Conservation (phyloP, 179 eudicot genomes). For the Drosera spatulata region DNA sequence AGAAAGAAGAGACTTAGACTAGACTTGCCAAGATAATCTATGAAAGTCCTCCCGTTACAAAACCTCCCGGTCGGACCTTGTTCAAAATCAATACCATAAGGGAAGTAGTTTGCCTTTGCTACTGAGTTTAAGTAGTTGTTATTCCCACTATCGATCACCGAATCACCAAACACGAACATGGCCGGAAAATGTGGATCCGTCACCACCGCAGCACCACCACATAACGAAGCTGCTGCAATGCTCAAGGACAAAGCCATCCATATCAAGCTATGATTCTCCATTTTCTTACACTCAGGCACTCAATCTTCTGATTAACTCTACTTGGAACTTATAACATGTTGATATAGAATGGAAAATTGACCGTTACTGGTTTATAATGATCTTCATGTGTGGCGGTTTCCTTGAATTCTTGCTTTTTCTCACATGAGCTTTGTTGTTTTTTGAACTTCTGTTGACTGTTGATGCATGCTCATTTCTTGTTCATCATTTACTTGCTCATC, state of each 20-base stretch:
- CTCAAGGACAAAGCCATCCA: not conserved
- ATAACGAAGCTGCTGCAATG: not conserved
- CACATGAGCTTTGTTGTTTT: no score
- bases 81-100: slow-evolving; percentile 60
- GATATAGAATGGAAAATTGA: no score
- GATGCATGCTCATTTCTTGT: no score
- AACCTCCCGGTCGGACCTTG: slow-evolving; percentile 70
- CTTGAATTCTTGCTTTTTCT: no score
- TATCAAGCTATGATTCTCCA: not conserved
- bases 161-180: slow-evolving; percentile 84
- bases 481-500: no score
- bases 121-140: slow-evolving; percentile 60
- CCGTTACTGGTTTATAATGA: no score
- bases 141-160: slow-evolving; percentile 78
- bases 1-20: no score
- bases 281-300: not conserved
- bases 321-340: no score
- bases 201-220: slow-evolving; percentile 5
- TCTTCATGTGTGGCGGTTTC: no score
- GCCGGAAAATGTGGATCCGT: slow-evolving; percentile 46
- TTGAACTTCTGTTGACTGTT: no score
- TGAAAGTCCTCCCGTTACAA: slow-evolving; percentile 58
- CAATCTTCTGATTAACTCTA: not conserved
- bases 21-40: slow-evolving; percentile 53
- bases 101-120: slow-evolving; percentile 71